phyloP scores from a whole-genome alignment of 768 basidiomycete species.

The Mycena filopes region DNA sequence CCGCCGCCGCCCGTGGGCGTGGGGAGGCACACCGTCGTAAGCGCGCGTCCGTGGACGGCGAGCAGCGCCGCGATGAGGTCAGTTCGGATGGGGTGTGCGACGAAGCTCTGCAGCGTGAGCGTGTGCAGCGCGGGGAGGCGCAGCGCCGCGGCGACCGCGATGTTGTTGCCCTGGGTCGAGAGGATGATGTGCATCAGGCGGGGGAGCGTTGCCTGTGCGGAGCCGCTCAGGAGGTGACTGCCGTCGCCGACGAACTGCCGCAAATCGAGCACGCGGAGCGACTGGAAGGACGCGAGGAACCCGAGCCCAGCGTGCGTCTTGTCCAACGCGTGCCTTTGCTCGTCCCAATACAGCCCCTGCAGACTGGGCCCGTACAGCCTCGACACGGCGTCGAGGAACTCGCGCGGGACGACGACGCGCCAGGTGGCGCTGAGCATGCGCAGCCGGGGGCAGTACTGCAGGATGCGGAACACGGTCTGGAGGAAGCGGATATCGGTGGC shows the following conservation, averaged over 20 bases:
- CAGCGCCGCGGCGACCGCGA: constrained; percentile 51
- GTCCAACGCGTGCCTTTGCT: constrained; percentile 38
- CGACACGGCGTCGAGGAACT: constrained; percentile 54
- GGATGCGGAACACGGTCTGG: constrained; percentile 53
- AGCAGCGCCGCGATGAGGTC: constrained; percentile 51
- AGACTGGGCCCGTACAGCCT: constrained; percentile 53
- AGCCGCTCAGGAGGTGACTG: constrained; percentile 21
- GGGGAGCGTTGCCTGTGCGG: constrained; percentile 48
- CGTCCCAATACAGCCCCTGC: constrained; percentile 59
- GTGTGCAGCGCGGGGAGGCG: constrained; percentile 54
- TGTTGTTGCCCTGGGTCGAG: constrained; percentile 49
- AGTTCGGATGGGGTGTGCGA: constrained; percentile 32
- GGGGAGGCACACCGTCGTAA: constrained; percentile 54
- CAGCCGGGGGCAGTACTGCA: constrained; percentile 57
- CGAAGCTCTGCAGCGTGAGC: constrained; percentile 51
- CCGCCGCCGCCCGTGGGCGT: constrained; percentile 47
- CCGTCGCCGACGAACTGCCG: constrained; percentile 50
- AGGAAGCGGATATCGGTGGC: constrained; percentile 50
- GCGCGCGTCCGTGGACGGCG: constrained; percentile 50
- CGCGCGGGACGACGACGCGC: constrained; percentile 53
- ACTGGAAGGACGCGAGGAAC: constrained; percentile 53
- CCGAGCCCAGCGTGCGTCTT: constrained; percentile 43
- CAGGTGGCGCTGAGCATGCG: constrained; percentile 60
- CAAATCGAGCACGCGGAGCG: constrained; percentile 58
- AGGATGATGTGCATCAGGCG: constrained; percentile 54